These are phyloP conservation scores for Syzygium malaccense DNA, from an alignment of 441 rosid genomes.

Conservation along the genomic window DNA sequence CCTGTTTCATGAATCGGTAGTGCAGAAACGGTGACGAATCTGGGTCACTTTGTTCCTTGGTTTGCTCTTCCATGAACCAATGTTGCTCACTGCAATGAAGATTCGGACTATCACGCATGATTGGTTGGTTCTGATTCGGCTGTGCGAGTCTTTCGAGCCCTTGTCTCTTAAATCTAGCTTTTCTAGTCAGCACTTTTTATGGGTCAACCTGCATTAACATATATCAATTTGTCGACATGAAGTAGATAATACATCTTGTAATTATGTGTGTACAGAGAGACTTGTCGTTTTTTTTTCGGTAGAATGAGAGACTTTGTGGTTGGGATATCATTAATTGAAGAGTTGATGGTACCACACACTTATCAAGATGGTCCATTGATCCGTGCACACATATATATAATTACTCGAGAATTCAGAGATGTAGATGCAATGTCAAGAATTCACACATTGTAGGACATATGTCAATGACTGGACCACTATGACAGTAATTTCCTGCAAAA, in stretches of 20 bases:
- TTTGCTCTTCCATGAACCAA: not conserved
- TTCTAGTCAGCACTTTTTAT: not conserved
- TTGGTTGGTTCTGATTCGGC: not conserved
- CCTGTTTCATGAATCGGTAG: not conserved
- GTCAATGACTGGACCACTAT: no score
- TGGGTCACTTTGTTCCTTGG: not conserved
- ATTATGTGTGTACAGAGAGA: not conserved
- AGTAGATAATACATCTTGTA: not conserved
- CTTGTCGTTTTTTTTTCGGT: no score
- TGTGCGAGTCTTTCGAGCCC: not conserved
- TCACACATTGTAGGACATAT: no score
- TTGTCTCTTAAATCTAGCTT: not conserved
- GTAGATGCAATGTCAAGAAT: no score
- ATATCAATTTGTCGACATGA: not conserved
- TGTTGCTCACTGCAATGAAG: not conserved
- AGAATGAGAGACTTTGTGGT: not conserved
- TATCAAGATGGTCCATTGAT: no score
- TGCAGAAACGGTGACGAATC: not conserved
- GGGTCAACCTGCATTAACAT: not conserved
- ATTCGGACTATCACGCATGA: not conserved
- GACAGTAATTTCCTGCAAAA: no score
- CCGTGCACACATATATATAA: not conserved
- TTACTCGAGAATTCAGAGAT: no score
- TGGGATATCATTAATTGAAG: not conserved
- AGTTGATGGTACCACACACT: not conserved